Base-by-base conservation (phyloP, 2,329 filamentous ascomycete species). In the Claviceps paspali region DNA sequence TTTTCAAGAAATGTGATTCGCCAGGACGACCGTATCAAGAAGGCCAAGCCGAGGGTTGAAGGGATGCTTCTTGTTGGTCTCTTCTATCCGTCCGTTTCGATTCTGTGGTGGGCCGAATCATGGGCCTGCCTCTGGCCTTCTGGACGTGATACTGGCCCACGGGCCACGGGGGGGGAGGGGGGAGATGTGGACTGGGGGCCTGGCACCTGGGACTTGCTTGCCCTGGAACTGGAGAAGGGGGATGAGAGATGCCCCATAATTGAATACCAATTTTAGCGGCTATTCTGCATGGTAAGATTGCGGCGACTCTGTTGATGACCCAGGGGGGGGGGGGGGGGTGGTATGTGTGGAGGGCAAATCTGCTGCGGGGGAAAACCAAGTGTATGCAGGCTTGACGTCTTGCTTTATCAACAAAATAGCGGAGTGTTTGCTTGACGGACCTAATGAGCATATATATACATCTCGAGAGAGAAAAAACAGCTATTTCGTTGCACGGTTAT, bases 241-340 rank as follows among this genome's bases (percentile, higher is more conserved):
- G 28, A 29, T n/a, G 33, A n/a, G n/a, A n/a, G 5, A 35, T 27
- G 38, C 32, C 28, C 33, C 38, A 24, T 22, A 30, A 32, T 36
- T 32, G 38, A 36, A 32, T 3, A 31, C 29, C 21, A 30, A 26
- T 36, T 19, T 14, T 29, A 33, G 38, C 33, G 37, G 37, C 32
- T 39, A 34, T 39, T 32, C 33, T 33, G 38, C 32, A 35, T 19
- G 23, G 22, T 36, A 31, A 39, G 33, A 35, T 36, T 39, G 33
- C 33, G 22, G 33, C 28, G 33, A 39, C 26, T 28, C 22, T 23
- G 3, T 17, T 30, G 21, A 27, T 9, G n/a, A n/a, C 14, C 15
- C 15, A 12, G 14, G 26, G 21, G 9, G 12, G 33, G 22, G 22
- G 22, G 27, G 29, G 32, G 18, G 15, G 32, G 11, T 15, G 27